phyloP scores from a whole-genome alignment of 1,284 basidiomycete species.

The Phylloporus sp. region DNA sequence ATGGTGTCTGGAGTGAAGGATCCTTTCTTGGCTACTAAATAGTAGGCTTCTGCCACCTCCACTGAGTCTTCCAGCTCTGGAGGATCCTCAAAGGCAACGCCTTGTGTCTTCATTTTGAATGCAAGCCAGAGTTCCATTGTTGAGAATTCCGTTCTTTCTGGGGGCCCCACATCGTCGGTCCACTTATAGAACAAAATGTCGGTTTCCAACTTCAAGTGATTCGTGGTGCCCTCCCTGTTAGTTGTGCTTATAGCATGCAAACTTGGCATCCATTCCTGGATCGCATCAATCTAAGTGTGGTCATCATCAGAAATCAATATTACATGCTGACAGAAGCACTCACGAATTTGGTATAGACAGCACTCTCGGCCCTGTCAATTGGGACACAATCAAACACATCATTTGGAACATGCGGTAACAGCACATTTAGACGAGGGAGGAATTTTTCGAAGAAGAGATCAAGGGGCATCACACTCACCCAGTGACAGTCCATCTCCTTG shows the following conservation, averaged over 20 bases:
- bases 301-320: background rate
- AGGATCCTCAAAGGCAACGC: background rate
- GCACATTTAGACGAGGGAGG: background rate
- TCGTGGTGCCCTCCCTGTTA: background rate
- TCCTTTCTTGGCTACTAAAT: background rate
- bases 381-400: slow-evolving; percentile 6
- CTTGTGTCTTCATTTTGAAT: background rate
- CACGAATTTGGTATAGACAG: slow-evolving; percentile 4
- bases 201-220: background rate
- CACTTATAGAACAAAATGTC: slow-evolving; percentile 10
- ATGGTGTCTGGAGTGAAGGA: background rate
- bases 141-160: slow-evolving; percentile 3
- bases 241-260: slow-evolving; percentile 4
- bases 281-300: background rate
- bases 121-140: slow-evolving; percentile 4
- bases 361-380: background rate
- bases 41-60: background rate
- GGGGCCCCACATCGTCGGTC: background rate
- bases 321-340: background rate
- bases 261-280: slow-evolving; percentile 2
- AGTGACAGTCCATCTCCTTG: background rate
- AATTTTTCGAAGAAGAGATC: background rate
- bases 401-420: background rate
- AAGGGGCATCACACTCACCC: slow-evolving; percentile 5
- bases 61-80: background rate